Evolutionary conservation across 352 stramenopile genomes (phyloP).

Genomic region (Globisporangium cylindrosporum): DNA sequence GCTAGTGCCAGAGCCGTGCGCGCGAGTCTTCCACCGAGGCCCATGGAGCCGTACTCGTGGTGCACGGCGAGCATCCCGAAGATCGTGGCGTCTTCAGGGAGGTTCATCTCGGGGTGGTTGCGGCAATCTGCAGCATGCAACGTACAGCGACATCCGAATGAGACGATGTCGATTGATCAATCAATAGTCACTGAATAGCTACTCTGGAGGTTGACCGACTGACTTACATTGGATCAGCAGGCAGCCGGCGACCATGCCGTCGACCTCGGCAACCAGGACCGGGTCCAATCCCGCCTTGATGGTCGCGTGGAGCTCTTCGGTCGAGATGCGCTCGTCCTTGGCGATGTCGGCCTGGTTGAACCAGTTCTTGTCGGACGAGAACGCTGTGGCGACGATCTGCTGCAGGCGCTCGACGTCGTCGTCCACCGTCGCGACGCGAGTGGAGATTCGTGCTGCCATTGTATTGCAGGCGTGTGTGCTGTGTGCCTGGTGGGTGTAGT

Average conservation of each 20-base stretch:
- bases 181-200: too few species aligned
- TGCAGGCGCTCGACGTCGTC: not conserved
- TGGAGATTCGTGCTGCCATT: not conserved
- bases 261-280: not conserved
- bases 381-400: not conserved
- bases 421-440: not conserved
- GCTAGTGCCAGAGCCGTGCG: not conserved
- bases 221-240: not conserved
- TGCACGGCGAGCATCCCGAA: not conserved
- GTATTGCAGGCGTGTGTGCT: too few species aligned
- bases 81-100: not conserved
- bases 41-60: not conserved
- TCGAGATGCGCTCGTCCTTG: not conserved
- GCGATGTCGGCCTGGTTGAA: not conserved
- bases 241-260: not conserved
- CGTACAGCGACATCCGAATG: too few species aligned
- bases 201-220: too few species aligned
- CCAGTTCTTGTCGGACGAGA: not conserved
- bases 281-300: not conserved
- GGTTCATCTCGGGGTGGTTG: not conserved
- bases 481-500: too few species aligned
- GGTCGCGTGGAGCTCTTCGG: not conserved
- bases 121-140: not conserved
- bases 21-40: not conserved
- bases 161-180: too few species aligned